Evolutionary conservation across 305 asterid genomes (phyloP).

Genomic region (Petunia hybrid): DNA sequence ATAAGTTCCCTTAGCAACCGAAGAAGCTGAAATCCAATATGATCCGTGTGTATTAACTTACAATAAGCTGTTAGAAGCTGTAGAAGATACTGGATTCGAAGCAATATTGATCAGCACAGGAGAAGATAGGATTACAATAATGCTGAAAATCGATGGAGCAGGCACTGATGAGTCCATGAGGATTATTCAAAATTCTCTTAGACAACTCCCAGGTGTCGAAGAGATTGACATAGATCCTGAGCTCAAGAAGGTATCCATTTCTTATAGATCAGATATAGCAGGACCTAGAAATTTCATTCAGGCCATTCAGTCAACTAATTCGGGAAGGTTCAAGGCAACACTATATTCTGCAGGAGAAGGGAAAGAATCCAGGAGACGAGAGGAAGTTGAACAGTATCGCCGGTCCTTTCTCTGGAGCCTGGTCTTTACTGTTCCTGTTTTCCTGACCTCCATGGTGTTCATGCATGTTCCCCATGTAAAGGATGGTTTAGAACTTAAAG

Average conservation of each 20-base stretch:
- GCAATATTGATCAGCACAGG: constrained; percentile 63
- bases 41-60: constrained; percentile 56
- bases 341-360: constrained; percentile 71
- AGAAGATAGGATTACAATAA: constrained; percentile 63
- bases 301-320: constrained; percentile 60
- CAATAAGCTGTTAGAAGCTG: constrained; percentile 49
- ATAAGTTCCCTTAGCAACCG: constrained; percentile 77
- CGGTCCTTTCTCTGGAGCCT: constrained; percentile 74
- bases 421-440: constrained; percentile 71
- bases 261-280: constrained; percentile 71
- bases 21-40: constrained; percentile 75
- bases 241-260: constrained; percentile 54
- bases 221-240: constrained; percentile 52
- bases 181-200: constrained; percentile 59
- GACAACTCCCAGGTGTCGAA: constrained; percentile 74
- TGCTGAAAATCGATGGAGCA: constrained; percentile 69
- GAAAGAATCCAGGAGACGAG: constrained; percentile 49
- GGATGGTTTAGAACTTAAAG: constrained; percentile 54
- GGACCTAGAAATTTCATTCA: constrained; percentile 83
- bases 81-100: constrained; percentile 69
- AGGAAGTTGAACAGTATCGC: constrained; percentile 55
- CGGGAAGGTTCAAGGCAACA: constrained; percentile 68
- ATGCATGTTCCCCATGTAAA: constrained; percentile 75
- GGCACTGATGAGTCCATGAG: constrained; percentile 51
- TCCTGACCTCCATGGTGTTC: constrained; percentile 73